A percentile compares a stretch with the other conserved stretches of the same genome.
Evolutionary conservation across 2,329 filamentous ascomycete genomes (phyloP).

Genomic region (Keithomyces neogunnii): DNA sequence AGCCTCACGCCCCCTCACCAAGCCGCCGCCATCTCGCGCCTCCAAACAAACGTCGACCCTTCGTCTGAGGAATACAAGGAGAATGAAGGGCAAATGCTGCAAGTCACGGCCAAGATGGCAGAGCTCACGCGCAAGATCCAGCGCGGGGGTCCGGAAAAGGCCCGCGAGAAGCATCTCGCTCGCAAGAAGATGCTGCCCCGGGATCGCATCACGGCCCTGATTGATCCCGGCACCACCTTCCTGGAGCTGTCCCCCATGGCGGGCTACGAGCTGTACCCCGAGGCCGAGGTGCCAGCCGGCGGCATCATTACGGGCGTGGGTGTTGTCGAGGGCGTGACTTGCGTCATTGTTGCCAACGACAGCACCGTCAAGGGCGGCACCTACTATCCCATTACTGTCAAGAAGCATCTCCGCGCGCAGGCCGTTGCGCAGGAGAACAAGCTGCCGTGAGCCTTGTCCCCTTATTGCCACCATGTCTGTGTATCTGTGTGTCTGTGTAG

Average conservation of each 20-base stretch:
- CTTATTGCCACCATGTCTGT: not conserved
- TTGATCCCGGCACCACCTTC: slow-evolving; percentile 86
- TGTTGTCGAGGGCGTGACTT: slow-evolving; percentile 80
- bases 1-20: slow-evolving; percentile 76
- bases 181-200: slow-evolving; percentile 91
- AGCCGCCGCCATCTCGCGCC: slow-evolving; percentile 71
- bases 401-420: slow-evolving; percentile 93
- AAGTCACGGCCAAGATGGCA: slow-evolving; percentile 60
- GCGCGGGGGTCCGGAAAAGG: slow-evolving; percentile 71
- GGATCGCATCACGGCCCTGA: slow-evolving; percentile 76
- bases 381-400: slow-evolving; percentile 94
- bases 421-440: slow-evolving; percentile 84
- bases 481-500: too few relatives aligned
- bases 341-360: slow-evolving; percentile 91
- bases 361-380: slow-evolving; percentile 96
- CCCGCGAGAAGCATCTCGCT: slow-evolving; percentile 76
- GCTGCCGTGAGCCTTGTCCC: slow-evolving; percentile 41
- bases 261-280: slow-evolving; percentile 75
- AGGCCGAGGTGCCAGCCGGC: slow-evolving; percentile 78
- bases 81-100: slow-evolving; percentile 70
- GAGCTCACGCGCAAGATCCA: slow-evolving; percentile 63
- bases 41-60: slow-evolving; percentile 69
- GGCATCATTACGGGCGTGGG: slow-evolving; percentile 92
- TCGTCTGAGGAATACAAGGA: slow-evolving; percentile 71
- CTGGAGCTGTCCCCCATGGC: slow-evolving; percentile 91